These are phyloP conservation scores for Serpula lacrymans DNA, from an alignment of 768 basidiomycete genomes.

Conservation along the genomic window DNA sequence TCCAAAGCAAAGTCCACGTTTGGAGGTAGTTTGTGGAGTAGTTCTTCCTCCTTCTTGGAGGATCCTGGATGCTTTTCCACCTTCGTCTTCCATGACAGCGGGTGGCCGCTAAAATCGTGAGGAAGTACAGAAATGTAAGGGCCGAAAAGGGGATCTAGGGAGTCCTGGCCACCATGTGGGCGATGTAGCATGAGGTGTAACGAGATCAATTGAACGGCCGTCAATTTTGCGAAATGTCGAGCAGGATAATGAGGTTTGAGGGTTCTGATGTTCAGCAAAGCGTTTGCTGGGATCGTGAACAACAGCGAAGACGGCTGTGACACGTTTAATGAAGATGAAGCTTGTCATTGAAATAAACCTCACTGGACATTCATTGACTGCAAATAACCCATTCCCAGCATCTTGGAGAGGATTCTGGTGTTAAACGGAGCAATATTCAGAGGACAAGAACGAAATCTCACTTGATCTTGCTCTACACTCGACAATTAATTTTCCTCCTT, in stretches of 20 bases:
- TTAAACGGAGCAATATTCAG: conserved; percentile 2
- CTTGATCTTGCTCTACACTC: conserved; percentile 52
- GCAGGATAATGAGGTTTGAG: conserved; percentile 57
- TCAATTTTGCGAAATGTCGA: conserved; percentile 29
- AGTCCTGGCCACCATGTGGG: conserved; percentile 39
- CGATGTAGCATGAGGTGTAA: conserved; percentile 75
- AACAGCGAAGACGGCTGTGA: conserved; percentile 53
- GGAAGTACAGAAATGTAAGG: conserved; percentile 84
- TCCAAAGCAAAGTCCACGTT: conserved; percentile 39
- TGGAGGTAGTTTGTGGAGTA: conserved; percentile 49
- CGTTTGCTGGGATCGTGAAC: conserved; percentile 66
- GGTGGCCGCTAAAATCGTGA: conserved; percentile 68
- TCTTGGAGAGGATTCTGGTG: conserved; percentile 30
- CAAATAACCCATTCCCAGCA: conserved; percentile 70
- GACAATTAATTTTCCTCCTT: conserved; percentile 40
- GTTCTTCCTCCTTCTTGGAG: conserved; percentile 12
- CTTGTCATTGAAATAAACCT: conserved; percentile 19
- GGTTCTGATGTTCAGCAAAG: conserved; percentile 72
- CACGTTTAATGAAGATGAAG: too few species aligned
- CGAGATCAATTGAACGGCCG: conserved; percentile 73
- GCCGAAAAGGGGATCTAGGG: conserved; percentile 55
- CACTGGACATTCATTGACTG: conserved; percentile 41
- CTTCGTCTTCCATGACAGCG: conserved; percentile 69
- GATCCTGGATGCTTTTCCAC: conserved; percentile 15
- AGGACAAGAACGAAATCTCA: conserved; percentile 27